A percentile compares a stretch with the other conserved stretches of the same genome.
phyloP scores from a whole-genome alignment of 73 alveolate species.

The Stentor coeruleus region DNA sequence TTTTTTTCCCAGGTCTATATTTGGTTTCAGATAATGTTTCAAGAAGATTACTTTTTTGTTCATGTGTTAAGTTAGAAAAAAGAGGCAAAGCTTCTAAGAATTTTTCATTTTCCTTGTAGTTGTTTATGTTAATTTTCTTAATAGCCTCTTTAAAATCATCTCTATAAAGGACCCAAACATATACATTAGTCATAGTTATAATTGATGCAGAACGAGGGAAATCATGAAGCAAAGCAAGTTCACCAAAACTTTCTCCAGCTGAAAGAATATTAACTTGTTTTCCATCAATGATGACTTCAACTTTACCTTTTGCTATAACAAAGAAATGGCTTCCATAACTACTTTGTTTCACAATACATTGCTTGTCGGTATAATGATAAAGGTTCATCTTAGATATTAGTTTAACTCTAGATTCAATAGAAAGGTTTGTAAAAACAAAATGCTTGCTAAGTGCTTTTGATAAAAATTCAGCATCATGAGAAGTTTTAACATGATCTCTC shows the following conservation, averaged over 20 bases:
- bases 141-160: conserved; percentile 67
- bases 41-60: background rate
- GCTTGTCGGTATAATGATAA: background rate
- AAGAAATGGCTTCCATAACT: background rate
- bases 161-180: conserved; percentile 84
- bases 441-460: conserved; percentile 12
- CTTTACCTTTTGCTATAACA: background rate
- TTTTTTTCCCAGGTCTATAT: conserved; percentile 38
- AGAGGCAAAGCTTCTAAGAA: conserved; percentile 32
- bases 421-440: conserved; percentile 1
- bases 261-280: conserved; percentile 10
- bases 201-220: conserved; percentile 86
- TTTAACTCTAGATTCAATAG: background rate
- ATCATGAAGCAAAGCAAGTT: conserved; percentile 86
- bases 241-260: conserved; percentile 92
- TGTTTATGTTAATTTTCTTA: conserved; percentile 28
- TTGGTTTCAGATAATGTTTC: conserved; percentile 6
- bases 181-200: conserved; percentile 65
- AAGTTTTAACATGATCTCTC: background rate
- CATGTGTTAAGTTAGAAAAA: background rate
- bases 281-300: conserved; percentile 5
- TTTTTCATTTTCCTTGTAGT: conserved; percentile 33
- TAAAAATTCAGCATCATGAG: background rate
- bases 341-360: background rate
- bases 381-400: background rate